phyloP scores from a whole-genome alignment of 257 asterid genomes.

The Solanum chmielewskii region DNA sequence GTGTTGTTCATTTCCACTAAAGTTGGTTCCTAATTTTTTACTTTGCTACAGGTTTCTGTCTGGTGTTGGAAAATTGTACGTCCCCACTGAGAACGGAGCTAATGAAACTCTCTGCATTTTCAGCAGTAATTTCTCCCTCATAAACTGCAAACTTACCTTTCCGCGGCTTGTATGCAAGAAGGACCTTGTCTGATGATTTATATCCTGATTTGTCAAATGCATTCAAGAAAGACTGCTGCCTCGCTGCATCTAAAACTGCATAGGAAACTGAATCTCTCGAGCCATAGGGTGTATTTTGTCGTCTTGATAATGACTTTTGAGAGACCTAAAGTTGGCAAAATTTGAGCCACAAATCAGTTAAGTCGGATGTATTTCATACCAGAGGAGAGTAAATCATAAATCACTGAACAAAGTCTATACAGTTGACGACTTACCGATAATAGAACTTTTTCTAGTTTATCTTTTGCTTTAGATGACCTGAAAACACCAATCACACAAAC shows the following conservation, averaged over 20 bases:
- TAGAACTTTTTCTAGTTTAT: conserved; percentile 49
- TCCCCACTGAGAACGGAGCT: conserved; percentile 71
- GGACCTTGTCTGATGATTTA: conserved; percentile 42
- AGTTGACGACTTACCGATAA: conserved; percentile 40
- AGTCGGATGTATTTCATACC: not conserved
- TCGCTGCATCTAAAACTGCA: conserved; percentile 62
- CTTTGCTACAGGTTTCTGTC: conserved; percentile 43
- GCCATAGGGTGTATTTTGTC: conserved; percentile 25
- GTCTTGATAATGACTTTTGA: conserved; percentile 62
- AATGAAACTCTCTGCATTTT: conserved; percentile 55
- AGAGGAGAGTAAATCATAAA: not conserved
- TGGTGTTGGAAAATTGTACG: conserved; percentile 48
- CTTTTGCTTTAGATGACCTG: conserved; percentile 53
- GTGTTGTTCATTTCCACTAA: not conserved
- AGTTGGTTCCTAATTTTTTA: not conserved
- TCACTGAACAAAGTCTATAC: not conserved
- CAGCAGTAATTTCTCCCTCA: conserved; percentile 40
- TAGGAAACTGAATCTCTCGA: conserved; percentile 52
- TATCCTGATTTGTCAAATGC: conserved; percentile 61
- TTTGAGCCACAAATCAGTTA: not conserved
- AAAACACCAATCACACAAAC: conserved; percentile 81
- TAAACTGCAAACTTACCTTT: conserved; percentile 55
- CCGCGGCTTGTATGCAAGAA: conserved; percentile 78
- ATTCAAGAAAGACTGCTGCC: conserved; percentile 54
- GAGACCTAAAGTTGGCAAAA: conserved; percentile 38